A percentile compares a stretch with the other conserved stretches of the same genome.
phyloP scores from a whole-genome alignment of 2,329 filamentous ascomycete genomes.

The Paecilomyces formosus region DNA sequence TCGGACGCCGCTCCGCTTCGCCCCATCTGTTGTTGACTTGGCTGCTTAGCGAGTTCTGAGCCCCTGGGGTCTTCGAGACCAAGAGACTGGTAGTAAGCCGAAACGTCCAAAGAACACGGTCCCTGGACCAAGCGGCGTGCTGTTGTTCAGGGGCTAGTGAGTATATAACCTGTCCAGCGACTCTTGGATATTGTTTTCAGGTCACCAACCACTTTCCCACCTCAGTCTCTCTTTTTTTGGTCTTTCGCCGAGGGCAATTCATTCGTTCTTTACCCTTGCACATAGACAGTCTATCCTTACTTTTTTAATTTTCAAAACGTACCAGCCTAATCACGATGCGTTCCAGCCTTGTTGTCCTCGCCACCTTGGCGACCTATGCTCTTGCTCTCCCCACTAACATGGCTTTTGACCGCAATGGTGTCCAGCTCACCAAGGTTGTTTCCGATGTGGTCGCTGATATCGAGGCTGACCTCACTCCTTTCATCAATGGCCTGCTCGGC shows the following conservation, averaged over 20 bases:
- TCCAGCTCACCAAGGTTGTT: slow-evolving; percentile 14
- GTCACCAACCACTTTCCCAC: background rate
- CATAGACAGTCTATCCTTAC: background rate
- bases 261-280: background rate
- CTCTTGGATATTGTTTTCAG: background rate
- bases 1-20: background rate
- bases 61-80: background rate
- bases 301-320: background rate
- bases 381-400: slow-evolving; percentile 23
- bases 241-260: background rate
- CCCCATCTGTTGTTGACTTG: background rate
- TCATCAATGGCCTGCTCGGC: slow-evolving; percentile 8
- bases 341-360: slow-evolving; percentile 22
- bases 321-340: slow-evolving; percentile 10
- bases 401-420: slow-evolving; percentile 11
- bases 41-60: background rate
- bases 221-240: background rate
- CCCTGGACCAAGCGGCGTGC: background rate
- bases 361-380: slow-evolving; percentile 23
- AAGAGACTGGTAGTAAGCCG: background rate
- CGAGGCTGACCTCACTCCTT: slow-evolving; percentile 9
- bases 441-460: slow-evolving; percentile 11
- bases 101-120: background rate
- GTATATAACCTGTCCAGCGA: background rate
- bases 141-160: background rate